Base-by-base conservation (phyloP, 2,329 filamentous ascomycete genomes). In the Colletotrichum ledebouriae region DNA sequence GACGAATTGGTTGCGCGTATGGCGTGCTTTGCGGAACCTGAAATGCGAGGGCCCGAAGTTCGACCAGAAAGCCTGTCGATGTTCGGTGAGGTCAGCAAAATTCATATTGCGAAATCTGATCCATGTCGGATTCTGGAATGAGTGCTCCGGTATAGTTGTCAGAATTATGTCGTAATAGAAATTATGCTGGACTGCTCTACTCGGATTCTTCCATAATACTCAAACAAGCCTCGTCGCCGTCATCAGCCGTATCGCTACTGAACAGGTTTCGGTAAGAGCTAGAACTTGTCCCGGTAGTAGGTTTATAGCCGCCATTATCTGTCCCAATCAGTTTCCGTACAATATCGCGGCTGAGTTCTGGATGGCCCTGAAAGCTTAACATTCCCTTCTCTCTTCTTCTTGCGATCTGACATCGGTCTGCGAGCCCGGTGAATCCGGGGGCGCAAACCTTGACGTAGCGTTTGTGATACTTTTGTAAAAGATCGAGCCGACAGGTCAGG, bases 1-100 rank as follows among this genome's bases (percentile, higher is more conserved):
- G 58, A 60, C 46, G 58, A 60, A 52, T 29, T 41, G 58, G 17
- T 41, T 34, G 33, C 46, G 58, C 58, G 33, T 49, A 60, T 60
- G 46, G 50, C 46, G 34, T 60, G 58, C 58, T 60, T 34, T 13
- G 46, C 33, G 11, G 37, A 41, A 46, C 17, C 15, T 9, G n/a
- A 58, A 22, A 15, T 12, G 55, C 55, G 39, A 41, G 22, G 17
- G 10, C n/a, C 58, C 6, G 15, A 29, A 52, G 58, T 42, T 10
- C 46, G 34, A 60, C 58, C 20, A 6, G 29, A 0, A 41, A 52
- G 58, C 46, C 34, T 42, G 46, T 55, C 5, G 10, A 9, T 29
- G 3, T 17, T 12, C n/a, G 15, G 15, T 49, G 42, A 59, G 57
- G 58, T 60, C 58, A 60, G 13, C 34, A 4, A 22, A 12, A 3